Evolutionary conservation across 2,329 filamentous ascomycete genomes (phyloP), one percentile per base, ranked within the genome.

Genomic region (Ophiostoma himal-ulmi): DNA sequence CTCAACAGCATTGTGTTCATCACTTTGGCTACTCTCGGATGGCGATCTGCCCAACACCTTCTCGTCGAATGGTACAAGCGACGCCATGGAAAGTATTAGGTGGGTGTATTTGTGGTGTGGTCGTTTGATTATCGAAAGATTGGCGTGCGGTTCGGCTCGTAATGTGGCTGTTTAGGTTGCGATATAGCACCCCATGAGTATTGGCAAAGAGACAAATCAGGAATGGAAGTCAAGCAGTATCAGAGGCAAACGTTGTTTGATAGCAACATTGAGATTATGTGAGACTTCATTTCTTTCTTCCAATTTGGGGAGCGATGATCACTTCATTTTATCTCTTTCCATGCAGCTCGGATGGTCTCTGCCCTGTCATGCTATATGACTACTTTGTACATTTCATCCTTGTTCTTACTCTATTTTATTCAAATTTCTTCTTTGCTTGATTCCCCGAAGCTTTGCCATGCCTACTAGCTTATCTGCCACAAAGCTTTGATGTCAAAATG

Each of bases 391-490:
- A 22, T 22, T 57, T 26, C n/a, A 20, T 26, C 5, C 22, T 10
- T 26, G 5, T 26, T 57, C n/a, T 8, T 22, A 26, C n/a, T 57
- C 8, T 57, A 8, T 57, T 57, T 57, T 13, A 26, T 57, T 26
- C 83, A 85, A 4, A 26, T 13, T 26, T 57, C 11, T 4, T 57
- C 52, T 57, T 3, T 57, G 20, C 5, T 48, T 48, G n/a, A 48
- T 48, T 48, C 44, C 20, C 52, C 22, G 52, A 57, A 57, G 52
- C 2, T 13, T 57, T 57, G n/a, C 8, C n/a, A 13, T 57, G 8
- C 11, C n/a, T 22, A 11, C 52, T 57, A 57, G 52, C n/a, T 57
- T 57, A n/a, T 26, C 52, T 57, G 52, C 52, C 52, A 57, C 52
- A n/a, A 7, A 57, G 4, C n/a, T 30, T 26, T 4, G 48, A 22